A percentile compares a stretch with the other conserved stretches of the same genome.
These are phyloP conservation scores for Solanum hybrid DNA, from an alignment of 305 asterid genomes.

Conservation along the genomic window DNA sequence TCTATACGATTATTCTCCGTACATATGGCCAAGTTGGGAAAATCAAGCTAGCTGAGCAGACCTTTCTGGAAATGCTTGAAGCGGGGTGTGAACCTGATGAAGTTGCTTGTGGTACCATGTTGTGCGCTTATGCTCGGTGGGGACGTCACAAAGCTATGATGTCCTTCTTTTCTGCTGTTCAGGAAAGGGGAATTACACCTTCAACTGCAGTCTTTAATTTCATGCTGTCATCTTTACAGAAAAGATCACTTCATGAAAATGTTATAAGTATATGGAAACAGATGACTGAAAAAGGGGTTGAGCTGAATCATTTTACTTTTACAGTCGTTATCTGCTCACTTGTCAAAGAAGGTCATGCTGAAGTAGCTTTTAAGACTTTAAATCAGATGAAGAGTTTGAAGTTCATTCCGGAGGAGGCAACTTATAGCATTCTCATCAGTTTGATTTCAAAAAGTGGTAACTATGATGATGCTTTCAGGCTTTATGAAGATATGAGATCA, in stretches of 20 bases:
- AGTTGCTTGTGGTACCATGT: constrained; percentile 95
- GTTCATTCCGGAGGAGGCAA: constrained; percentile 82
- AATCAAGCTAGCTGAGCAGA: constrained; percentile 76
- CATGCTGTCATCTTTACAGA: constrained; percentile 91
- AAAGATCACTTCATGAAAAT: constrained; percentile 56
- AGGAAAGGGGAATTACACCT: constrained; percentile 58
- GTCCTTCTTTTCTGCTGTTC: constrained; percentile 77
- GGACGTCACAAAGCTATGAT: constrained; percentile 85
- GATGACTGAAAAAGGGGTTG: constrained; percentile 53
- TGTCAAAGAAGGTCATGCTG: constrained; percentile 53
- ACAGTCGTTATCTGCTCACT: constrained; percentile 72
- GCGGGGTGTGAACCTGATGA: constrained; percentile 90
- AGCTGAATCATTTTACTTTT: constrained; percentile 66
- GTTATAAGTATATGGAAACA: constrained; percentile 59
- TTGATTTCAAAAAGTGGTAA: constrained; percentile 47
- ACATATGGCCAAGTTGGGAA: constrained; percentile 92
- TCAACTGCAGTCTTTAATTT: constrained; percentile 70
- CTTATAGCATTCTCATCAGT: constrained; percentile 77
- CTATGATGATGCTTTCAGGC: constrained; percentile 42
- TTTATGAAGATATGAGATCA: constrained; percentile 82
- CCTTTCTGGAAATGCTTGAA: constrained; percentile 95
- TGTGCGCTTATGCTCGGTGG: constrained; percentile 88
- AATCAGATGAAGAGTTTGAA: constrained; percentile 62
- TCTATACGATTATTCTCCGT: constrained; percentile 75
- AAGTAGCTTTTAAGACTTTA: constrained; percentile 58